Percentiles rank a stretch among this genome's conserved stretches.
Evolutionary conservation across 371 early-diverging fungal genomes (phyloP).

Genomic region (Phascolomyces articulosus): DNA sequence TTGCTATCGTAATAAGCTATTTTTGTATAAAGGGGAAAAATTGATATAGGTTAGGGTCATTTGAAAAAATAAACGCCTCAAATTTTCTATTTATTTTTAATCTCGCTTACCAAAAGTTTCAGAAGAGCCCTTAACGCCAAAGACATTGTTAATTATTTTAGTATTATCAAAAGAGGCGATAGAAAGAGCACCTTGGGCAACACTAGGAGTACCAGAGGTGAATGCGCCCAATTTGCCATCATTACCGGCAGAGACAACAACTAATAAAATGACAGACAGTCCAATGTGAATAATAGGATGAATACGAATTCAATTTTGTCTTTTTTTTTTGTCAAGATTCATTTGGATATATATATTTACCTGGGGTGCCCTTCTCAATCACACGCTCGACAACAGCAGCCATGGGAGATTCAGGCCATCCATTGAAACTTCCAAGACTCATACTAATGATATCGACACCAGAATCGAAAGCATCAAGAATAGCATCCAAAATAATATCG

Average conservation of each 20-base stretch:
- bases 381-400: constrained; percentile 46
- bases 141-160: constrained; percentile 23
- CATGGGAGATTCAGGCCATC: constrained; percentile 46
- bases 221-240: constrained; percentile 48
- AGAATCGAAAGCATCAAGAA: constrained; percentile 58
- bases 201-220: constrained; percentile 47
- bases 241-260: constrained; percentile 61
- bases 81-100: too few relatives aligned
- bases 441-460: constrained; percentile 62
- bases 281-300: too few relatives aligned
- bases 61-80: too few relatives aligned
- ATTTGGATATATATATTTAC: too few relatives aligned
- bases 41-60: too few relatives aligned
- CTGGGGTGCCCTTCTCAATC: constrained; percentile 26
- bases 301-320: too few relatives aligned
- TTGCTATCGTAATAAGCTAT: not conserved
- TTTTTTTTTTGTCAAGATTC: too few relatives aligned
- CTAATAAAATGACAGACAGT: constrained; percentile 16
- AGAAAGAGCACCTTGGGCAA: constrained; percentile 42
- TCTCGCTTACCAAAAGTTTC: not conserved
- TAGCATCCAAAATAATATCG: constrained; percentile 64
- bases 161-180: constrained; percentile 62
- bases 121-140: constrained; percentile 14
- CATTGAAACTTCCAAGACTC: constrained; percentile 62
- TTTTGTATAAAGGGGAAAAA: too few relatives aligned